phyloP scores from a whole-genome alignment of 257 asterid species.

The Solanum chiquidenum region DNA sequence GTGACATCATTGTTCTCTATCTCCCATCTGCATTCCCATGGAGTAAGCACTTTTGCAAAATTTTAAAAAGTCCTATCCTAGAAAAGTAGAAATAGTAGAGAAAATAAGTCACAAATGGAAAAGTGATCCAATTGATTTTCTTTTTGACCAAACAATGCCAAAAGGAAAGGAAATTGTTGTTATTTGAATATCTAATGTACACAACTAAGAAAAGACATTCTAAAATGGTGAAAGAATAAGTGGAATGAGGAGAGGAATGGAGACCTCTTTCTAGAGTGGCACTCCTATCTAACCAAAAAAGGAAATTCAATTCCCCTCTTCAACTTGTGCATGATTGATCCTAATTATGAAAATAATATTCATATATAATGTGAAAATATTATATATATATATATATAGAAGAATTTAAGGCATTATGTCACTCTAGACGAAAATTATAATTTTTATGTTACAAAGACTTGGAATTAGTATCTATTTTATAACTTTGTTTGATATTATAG shows the following conservation, averaged over 20 bases:
- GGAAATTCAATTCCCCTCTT: neutral
- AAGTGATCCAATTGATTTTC: neutral
- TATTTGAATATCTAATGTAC: neutral
- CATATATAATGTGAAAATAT: neutral
- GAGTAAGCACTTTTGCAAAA: neutral
- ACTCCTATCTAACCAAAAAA: neutral
- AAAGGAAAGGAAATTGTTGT: neutral
- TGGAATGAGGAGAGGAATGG: neutral
- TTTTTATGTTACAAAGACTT: no score
- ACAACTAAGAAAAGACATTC: neutral
- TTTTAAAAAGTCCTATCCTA: neutral
- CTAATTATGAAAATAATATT: neutral
- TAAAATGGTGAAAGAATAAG: neutral
- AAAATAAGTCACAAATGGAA: neutral
- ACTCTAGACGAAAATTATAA: no score
- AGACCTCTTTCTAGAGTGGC: neutral
- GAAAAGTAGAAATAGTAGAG: neutral
- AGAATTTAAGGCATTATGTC: no score
- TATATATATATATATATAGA: no score
- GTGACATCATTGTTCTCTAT: neutral
- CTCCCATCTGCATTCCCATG: neutral
- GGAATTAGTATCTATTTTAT: no score
- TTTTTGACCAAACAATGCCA: neutral
- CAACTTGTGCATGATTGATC: neutral
- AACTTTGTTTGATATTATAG: no score